These are phyloP conservation scores for Trichoderma erinaceum DNA, from an alignment of 495 filamentous ascomycete species.

Conservation along the genomic window DNA sequence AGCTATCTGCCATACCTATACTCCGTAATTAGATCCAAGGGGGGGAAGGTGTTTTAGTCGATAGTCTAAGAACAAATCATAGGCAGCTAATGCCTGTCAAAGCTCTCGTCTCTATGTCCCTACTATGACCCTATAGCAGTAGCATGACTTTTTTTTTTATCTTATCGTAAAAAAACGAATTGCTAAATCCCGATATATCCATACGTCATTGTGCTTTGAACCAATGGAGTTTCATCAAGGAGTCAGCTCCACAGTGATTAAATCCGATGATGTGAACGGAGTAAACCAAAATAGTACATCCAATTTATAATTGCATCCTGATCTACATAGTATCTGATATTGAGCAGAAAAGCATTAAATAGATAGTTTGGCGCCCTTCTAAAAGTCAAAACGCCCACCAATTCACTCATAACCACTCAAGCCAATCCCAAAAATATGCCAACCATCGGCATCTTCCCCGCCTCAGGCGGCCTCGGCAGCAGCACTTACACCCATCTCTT, in stretches of 20 bases:
- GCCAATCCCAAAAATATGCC: not conserved
- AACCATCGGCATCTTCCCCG: conserved; percentile 42
- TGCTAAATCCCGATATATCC: not conserved
- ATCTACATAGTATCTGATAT: no score
- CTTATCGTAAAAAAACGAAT: not conserved
- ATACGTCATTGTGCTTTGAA: not conserved
- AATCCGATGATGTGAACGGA: not conserved
- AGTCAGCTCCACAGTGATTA: not conserved
- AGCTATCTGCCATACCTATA: not conserved
- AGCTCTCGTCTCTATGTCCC: not conserved
- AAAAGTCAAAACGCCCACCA: not conserved
- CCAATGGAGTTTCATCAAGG: not conserved
- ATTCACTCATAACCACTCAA: not conserved
- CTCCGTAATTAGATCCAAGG: not conserved
- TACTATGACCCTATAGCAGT: not conserved
- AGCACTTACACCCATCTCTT: conserved; percentile 43
- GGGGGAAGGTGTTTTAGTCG: not conserved
- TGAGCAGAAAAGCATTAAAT: no score
- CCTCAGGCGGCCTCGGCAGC: conserved; percentile 42
- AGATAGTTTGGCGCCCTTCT: no score
- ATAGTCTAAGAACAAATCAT: no score
- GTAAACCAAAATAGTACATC: not conserved
- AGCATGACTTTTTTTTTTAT: not conserved
- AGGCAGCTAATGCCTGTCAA: no score
- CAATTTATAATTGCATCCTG: no score